phyloP scores from a whole-genome alignment of 2,329 filamentous ascomycete species.

The Ilyonectria sp. region DNA sequence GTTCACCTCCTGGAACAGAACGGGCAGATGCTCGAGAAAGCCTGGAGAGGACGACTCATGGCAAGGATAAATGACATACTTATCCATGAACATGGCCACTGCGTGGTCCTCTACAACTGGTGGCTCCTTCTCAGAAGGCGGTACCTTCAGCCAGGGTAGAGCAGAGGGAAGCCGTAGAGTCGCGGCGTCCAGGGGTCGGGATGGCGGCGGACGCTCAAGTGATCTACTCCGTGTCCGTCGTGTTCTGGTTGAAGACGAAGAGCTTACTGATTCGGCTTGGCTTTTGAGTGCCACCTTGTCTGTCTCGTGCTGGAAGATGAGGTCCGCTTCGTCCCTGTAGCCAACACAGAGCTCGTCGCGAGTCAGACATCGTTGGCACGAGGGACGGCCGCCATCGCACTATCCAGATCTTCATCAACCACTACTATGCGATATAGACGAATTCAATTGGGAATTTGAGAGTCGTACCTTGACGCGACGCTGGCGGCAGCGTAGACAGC shows the following conservation, averaged over 20 bases:
- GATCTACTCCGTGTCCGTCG: constrained; percentile 36
- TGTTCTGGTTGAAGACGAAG: constrained; percentile 18
- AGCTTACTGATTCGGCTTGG: constrained; percentile 28
- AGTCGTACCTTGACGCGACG: constrained; percentile 47
- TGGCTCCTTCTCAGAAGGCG: neutral
- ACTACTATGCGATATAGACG: neutral
- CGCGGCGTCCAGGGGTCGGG: neutral
- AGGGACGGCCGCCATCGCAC: constrained; percentile 54
- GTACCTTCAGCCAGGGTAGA: constrained; percentile 46
- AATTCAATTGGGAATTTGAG: neutral
- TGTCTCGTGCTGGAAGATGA: constrained; percentile 57
- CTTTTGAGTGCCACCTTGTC: constrained; percentile 55
- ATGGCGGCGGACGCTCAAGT: constrained; percentile 24
- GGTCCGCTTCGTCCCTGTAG: constrained; percentile 57
- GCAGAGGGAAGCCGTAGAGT: constrained; percentile 16
- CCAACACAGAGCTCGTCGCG: constrained; percentile 54
- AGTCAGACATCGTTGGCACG: constrained; percentile 62
- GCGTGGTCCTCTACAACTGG: constrained; percentile 47
- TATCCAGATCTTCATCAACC: neutral
- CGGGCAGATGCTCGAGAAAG: constrained; percentile 57
- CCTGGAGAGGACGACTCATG: constrained; percentile 54
- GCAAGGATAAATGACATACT: constrained; percentile 57
- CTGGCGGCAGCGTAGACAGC: constrained; percentile 53
- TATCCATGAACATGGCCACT: constrained; percentile 54
- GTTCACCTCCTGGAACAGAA: constrained; percentile 57